These are phyloP conservation scores for Leishmania mexicana DNA, from an alignment of 208 protist genomes.

Conservation along the genomic window DNA sequence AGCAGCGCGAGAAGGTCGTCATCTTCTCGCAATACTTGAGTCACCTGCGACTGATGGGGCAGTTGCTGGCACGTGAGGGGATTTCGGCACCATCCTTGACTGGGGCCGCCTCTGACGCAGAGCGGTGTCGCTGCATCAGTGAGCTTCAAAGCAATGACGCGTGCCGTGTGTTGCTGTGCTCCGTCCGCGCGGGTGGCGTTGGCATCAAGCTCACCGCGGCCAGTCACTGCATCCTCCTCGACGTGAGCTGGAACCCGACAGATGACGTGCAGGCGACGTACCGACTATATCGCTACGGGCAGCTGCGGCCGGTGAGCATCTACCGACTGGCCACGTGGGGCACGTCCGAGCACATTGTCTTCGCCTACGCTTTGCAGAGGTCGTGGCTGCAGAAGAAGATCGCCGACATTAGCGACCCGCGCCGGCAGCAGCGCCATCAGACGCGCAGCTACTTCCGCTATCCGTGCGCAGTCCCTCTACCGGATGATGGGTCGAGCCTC, in stretches of 20 bases:
- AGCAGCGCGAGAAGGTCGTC: conserved; percentile 71
- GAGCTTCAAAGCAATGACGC: conserved; percentile 57
- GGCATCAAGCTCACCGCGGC: conserved; percentile 94
- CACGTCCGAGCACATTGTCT: conserved; percentile 94
- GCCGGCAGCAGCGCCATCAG: conserved; percentile 71
- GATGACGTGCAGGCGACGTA: conserved; percentile 94
- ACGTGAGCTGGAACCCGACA: conserved; percentile 93
- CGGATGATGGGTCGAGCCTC: conserved; percentile 8
- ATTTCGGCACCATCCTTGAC: conserved; percentile 40
- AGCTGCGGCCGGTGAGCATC: conserved; percentile 86
- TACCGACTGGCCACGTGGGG: conserved; percentile 92
- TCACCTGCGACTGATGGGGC: conserved; percentile 55
- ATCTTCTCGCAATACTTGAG: conserved; percentile 79
- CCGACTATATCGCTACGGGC: conserved; percentile 94
- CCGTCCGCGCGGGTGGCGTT: conserved; percentile 91
- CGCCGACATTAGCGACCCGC: conserved; percentile 73
- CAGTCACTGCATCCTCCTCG: conserved; percentile 95
- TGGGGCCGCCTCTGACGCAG: conserved; percentile 37
- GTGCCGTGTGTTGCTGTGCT: conserved; percentile 85
- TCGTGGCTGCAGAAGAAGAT: conserved; percentile 90
- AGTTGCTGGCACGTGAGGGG: conserved; percentile 38
- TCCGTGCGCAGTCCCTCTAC: conserved; percentile 58
- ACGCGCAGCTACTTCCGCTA: conserved; percentile 78
- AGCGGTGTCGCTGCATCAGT: conserved; percentile 57
- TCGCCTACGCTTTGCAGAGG: conserved; percentile 83